Evolutionary conservation across 768 basidiomycete genomes (phyloP), one percentile per base, ranked within the genome.

Genomic region (Mycena floridula): DNA sequence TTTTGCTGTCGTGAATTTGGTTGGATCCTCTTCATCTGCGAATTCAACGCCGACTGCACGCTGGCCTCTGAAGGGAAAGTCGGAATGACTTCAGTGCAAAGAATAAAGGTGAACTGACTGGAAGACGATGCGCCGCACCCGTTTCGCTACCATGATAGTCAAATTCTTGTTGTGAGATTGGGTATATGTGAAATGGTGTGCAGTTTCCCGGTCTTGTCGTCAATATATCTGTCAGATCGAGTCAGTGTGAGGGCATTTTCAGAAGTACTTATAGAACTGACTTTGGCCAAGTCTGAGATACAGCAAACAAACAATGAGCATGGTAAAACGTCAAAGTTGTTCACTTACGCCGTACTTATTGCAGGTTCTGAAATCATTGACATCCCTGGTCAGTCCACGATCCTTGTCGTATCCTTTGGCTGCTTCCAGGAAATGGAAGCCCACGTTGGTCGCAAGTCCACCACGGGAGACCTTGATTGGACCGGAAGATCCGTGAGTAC

Each of bases 201-300:
- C 67, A 0, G 71, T 54, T 51, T 65, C 21, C 82, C 82, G 2
- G 70, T 77, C n/a, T 60, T 55, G 2, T 52, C 58, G 46, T 77
- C 65, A 15, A 85, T 64, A 53, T 77, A 85, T 52, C 82, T 86
- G 39, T 2, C 21, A 12, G n/a, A n/a, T n/a, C n/a, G n/a, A n/a
- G n/a, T n/a, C n/a, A n/a, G n/a, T n/a, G n/a, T n/a, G n/a, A n/a
- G n/a, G n/a, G n/a, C n/a, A n/a, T n/a, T n/a, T n/a, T n/a, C n/a
- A n/a, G n/a, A n/a, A n/a, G n/a, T n/a, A n/a, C n/a, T n/a, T n/a
- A n/a, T n/a, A n/a, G n/a, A n/a, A n/a, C n/a, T n/a, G n/a, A n/a
- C n/a, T n/a, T n/a, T n/a, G n/a, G n/a, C n/a, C n/a, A n/a, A n/a
- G n/a, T n/a, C n/a, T n/a, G n/a, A n/a, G n/a, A n/a, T n/a, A n/a